Percentiles rank a stretch among this genome's conserved stretches.
These are phyloP conservation scores for Phytophthora ramorum DNA, from an alignment of 352 stramenopile genomes.

Conservation along the genomic window DNA sequence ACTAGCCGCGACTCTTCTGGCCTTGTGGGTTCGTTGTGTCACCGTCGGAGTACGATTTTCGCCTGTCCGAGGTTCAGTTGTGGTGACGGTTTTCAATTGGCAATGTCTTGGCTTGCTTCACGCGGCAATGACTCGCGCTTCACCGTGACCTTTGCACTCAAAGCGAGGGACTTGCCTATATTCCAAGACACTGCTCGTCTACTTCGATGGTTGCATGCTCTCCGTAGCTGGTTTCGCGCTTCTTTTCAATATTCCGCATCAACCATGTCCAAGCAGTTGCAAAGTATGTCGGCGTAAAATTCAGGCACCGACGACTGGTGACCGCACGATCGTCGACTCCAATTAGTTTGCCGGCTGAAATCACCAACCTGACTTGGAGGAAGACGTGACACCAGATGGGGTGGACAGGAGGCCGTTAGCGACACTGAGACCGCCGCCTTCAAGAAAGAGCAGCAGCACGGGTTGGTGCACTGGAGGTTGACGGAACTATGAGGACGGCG, in stretches of 20 bases:
- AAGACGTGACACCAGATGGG: neutral
- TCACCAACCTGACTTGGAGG: neutral
- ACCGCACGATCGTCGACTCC: slow-evolving; percentile 3
- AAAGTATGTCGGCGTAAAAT: slow-evolving; percentile 9
- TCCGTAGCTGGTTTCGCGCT: slow-evolving; percentile 12
- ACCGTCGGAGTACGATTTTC: slow-evolving; percentile 2
- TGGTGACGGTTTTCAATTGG: slow-evolving; percentile 8
- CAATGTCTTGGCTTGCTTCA: neutral
- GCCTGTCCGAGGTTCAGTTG: slow-evolving; percentile 27
- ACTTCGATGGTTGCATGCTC: slow-evolving; percentile 5
- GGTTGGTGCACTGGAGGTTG: slow-evolving; percentile 16
- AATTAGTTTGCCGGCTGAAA: slow-evolving; percentile 5
- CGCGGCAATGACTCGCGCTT: slow-evolving; percentile 1
- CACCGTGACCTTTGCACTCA: neutral
- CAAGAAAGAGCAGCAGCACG: slow-evolving; percentile 20
- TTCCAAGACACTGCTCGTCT: neutral
- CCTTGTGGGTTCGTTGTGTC: slow-evolving; percentile 9
- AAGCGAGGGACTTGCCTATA: too few species aligned
- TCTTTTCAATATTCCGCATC: slow-evolving; percentile 14
- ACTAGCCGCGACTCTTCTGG: slow-evolving; percentile 29
- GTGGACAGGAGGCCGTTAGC: neutral
- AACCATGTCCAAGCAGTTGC: neutral
- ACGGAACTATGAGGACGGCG: slow-evolving; percentile 33
- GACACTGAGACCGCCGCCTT: slow-evolving; percentile 3
- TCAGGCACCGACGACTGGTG: slow-evolving; percentile 3